Evolutionary conservation across 345 rosid species (phyloP).

Genomic region (Brassica juncea): DNA sequence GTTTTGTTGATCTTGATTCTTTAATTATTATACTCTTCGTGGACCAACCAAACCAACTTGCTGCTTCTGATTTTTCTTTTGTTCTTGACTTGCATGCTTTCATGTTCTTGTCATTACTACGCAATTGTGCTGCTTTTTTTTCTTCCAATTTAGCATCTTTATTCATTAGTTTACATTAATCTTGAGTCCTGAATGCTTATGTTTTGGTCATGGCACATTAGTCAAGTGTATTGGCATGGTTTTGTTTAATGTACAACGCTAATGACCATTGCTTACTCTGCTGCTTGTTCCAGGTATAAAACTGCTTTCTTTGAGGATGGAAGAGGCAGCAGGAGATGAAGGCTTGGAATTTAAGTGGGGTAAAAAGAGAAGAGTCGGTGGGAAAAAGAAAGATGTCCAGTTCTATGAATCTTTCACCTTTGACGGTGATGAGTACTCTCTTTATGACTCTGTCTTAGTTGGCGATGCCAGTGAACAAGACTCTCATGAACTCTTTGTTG

Average conservation of each 20-base stretch:
- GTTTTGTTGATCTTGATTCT: not conserved
- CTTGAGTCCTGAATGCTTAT: not conserved
- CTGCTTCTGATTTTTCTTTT: not conserved
- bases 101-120: not conserved
- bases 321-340: conserved; percentile 42
- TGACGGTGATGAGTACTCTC: conserved; percentile 67
- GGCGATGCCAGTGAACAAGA: conserved; percentile 45
- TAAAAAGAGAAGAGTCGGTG: conserved; percentile 58
- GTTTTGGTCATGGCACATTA: not conserved
- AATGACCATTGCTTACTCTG: not conserved
- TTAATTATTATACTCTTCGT: not conserved
- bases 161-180: not conserved
- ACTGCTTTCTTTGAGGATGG: conserved; percentile 51
- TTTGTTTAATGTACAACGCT: not conserved
- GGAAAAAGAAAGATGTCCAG: conserved; percentile 57
- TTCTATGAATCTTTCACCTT: conserved; percentile 75
- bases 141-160: not conserved
- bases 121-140: not conserved
- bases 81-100: not conserved
- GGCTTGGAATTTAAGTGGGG: conserved; percentile 73
- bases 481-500: conserved; percentile 71
- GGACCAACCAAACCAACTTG: not conserved
- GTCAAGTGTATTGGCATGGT: not conserved
- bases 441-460: conserved; percentile 70
- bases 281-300: conserved; percentile 5